These are phyloP conservation scores for Coniochaeta pulveracea DNA, from an alignment of 2,329 filamentous ascomycete species.

Conservation along the genomic window DNA sequence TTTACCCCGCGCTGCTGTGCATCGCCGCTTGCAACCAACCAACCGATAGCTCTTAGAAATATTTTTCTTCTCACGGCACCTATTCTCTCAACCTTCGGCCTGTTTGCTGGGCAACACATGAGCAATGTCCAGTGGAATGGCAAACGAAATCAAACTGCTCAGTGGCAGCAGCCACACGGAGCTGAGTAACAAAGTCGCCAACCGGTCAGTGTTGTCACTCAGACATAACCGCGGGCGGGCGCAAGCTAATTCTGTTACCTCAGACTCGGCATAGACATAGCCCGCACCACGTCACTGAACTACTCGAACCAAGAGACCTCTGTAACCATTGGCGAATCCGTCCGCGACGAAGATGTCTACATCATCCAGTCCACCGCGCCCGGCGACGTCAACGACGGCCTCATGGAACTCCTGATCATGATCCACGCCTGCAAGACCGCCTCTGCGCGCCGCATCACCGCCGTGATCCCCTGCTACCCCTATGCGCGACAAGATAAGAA, in stretches of 20 bases:
- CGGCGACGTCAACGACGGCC: slow-evolving; percentile 92
- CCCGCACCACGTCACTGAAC: slow-evolving; percentile 70
- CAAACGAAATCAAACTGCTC: slow-evolving; percentile 42
- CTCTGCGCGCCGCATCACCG: slow-evolving; percentile 82
- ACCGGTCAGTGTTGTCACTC: slow-evolving; percentile 18
- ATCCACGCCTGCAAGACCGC: slow-evolving; percentile 33
- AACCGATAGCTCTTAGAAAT: no score
- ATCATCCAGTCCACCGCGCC: slow-evolving; percentile 86
- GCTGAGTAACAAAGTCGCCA: slow-evolving; percentile 32
- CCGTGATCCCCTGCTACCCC: slow-evolving; percentile 90
- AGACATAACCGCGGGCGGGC: neutral
- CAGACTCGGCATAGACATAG: slow-evolving; percentile 66
- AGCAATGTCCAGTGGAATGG: slow-evolving; percentile 25
- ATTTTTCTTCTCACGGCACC: no score
- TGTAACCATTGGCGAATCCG: slow-evolving; percentile 91
- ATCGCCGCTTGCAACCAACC: no score
- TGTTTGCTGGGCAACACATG: no score
- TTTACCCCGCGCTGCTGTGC: no score
- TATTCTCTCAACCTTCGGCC: no score
- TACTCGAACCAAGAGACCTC: slow-evolving; percentile 83
- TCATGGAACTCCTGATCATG: slow-evolving; percentile 62
- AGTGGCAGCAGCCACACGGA: slow-evolving; percentile 37
- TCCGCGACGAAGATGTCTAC: slow-evolving; percentile 78
- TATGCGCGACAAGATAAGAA: slow-evolving; percentile 98
- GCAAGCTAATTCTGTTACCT: slow-evolving; percentile 6